Evolutionary conservation across 2,329 filamentous ascomycete genomes (phyloP), one percentile per base, ranked within the genome.

Genomic region (Chrysosporium keratinophilum): DNA sequence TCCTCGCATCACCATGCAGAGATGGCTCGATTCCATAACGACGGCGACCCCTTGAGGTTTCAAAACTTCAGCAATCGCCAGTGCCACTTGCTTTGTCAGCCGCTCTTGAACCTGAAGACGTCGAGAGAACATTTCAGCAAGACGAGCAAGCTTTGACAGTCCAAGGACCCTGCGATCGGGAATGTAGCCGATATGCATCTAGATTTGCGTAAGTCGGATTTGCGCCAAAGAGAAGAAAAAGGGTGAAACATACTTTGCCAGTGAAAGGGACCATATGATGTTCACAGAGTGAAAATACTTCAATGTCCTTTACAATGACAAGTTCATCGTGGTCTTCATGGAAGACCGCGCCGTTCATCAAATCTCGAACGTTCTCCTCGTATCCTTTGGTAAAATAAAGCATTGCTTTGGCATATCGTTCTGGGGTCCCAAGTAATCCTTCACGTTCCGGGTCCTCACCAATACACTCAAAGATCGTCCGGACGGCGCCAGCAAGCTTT

Each of bases 111-210:
- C 91, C 71, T 98, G 93, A 3, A 98, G 78, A 54, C 93, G 79
- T 51, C 93, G 85, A 46, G 87, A 85, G 73, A 95, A 98, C 88
- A 98, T 94, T 66, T 98, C 90, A 52, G 91, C 93, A 60, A 98
- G 91, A 58, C 93, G 85, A 23, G 91, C 91, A 48, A 98, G 79
- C 70, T 98, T 98, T 33, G 90, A 96, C 50, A 98, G 84, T 48
- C 93, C 93, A 58, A 98, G 88, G 50, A 98, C 90, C 56, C 90
- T 83, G 66, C 89, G 82, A 64, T 84, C 83, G 31, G 93, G 93
- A 59, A 98, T 97, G 71, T 98, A 98, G 55, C 90, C 93, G 63
- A 98, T 97, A 73, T 98, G 93, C 88, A 98, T 97, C 88, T 94
- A 61, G 50, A n/a, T 37, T 47, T 23, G 45, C 42, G 54, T 60